Evolutionary conservation across 2,329 filamentous ascomycete genomes (phyloP), one percentile per base, ranked within the genome.

Genomic region (Aschersonia sp.): DNA sequence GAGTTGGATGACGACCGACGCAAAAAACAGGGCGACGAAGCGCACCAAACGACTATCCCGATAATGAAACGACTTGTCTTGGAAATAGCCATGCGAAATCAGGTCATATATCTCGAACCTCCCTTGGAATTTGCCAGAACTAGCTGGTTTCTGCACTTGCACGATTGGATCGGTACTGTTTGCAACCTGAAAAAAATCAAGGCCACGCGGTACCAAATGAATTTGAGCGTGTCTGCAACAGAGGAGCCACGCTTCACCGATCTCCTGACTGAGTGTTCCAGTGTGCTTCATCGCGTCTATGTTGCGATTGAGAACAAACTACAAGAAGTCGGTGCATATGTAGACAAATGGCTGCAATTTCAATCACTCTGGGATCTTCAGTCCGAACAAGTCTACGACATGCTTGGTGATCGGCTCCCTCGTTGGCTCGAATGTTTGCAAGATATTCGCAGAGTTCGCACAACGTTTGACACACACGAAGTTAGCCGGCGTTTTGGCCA

Each of bases 361-460:
- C 92, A 98, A 65, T 97, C 91, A 5, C 75, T 98, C 1, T 98
- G 92, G 92, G 92, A 98, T 69, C 74, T 98, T 49, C 91, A 95
- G 62, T 88, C 91, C 3, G 91, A 96, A 53, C 87, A 96, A 56
- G 89, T 98, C 1, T 95, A 96, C 59, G 88, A 94, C 52, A 79
- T 86, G 47, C 76, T 98, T 5, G 89, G 91, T 9, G 89, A 97
- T 53, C 85, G 96, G 59, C 77, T 98, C 20, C 84, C 88, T 5
- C 82, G 86, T 57, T 98, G 92, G 92, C 72, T 98, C 32, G 89
- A 97, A 62, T 73, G 96, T 41, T 77, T 98, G n/a, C 89, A 96
- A 59, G 92, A 98, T 60, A 95, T 98, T 54, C 82, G 92, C 51
- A 95, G 96, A 66, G 92, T 89, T 42, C 84, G 92, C 47, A 84